Base-by-base conservation (phyloP, 2,329 filamentous ascomycete genomes). In the Lachnellula cervina region DNA sequence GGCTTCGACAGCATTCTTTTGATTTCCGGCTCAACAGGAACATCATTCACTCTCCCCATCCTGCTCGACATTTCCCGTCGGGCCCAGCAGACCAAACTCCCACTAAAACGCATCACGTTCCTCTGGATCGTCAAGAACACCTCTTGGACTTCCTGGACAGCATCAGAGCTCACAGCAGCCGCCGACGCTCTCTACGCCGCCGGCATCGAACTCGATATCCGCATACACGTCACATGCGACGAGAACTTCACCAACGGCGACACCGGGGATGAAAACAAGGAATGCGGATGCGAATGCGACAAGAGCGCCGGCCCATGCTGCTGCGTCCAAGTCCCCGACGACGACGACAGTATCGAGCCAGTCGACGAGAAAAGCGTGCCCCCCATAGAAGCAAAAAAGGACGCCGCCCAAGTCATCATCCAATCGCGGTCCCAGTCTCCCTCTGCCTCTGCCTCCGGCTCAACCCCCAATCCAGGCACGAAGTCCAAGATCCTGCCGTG, bases 11-110 rank as follows among this genome's bases (percentile, higher is more conserved):
- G 80, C 0, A 69, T 86, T 37, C 70, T 86, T 3, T 72, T 86
- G 4, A 77, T 86, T 37, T 81, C 81, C 0, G 82, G 81, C 0
- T 86, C 82, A 1, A 86, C 82, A 0, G 82, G 82, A 13, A 78
- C 80, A 0, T 84, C 81, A 2, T 85, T 83, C 54, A 82, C 79
- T 0, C 68, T 85, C 6, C 80, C 82, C 0, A 80, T 85, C 2
- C 71, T 86, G 11, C 58, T 65, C 6, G 61, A 61, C 37, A 53
- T 66, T 11, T 61, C 63, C 21, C 28, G 53, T 13, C 62, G 64
- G 19, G 60, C 51, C 16, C 50, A 58, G 44, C 53, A 54, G 7
- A n/a, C 40, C 16, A 55, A 2, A 78, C 75, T 63, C 64, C 72
- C 0, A 69, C 69, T 77, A 8, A 76, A 76, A 52, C 70, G 79